phyloP scores from a whole-genome alignment of 2,329 filamentous ascomycete species.

The Ophiostoma pallidulum region DNA sequence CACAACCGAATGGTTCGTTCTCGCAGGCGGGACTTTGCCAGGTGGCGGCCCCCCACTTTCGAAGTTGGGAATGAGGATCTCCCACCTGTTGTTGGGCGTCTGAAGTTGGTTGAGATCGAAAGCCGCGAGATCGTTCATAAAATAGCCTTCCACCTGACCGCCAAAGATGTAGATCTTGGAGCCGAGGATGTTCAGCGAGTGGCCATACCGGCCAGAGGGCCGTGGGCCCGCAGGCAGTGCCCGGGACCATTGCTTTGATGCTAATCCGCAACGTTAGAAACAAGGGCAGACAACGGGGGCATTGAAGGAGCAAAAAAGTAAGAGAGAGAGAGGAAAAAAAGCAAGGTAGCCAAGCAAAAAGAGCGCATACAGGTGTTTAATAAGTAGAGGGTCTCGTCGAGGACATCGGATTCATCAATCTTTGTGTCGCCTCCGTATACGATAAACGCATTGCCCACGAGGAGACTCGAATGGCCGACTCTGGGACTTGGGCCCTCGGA shows the following conservation, averaged over 20 bases:
- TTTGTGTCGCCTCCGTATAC: conserved; percentile 98
- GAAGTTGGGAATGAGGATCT: conserved; percentile 73
- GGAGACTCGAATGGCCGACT: conserved; percentile 85
- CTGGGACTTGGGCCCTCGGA: conserved; percentile 90
- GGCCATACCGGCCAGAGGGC: conserved; percentile 86
- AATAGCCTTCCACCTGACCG: conserved; percentile 92
- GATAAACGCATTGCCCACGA: conserved; percentile 97
- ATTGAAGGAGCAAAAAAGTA: background rate
- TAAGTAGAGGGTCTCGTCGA: conserved; percentile 93
- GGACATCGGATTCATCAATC: conserved; percentile 78
- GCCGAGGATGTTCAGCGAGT: conserved; percentile 90
- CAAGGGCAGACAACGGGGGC: too few relatives aligned
- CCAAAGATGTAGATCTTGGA: conserved; percentile 98
- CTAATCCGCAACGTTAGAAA: conserved; percentile 40
- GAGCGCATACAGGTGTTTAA: conserved; percentile 82
- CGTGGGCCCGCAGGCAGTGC: conserved; percentile 78
- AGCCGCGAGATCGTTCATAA: conserved; percentile 93
- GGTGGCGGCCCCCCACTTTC: conserved; percentile 50
- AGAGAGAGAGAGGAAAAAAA: background rate
- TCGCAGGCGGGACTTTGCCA: conserved; percentile 68
- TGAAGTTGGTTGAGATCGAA: conserved; percentile 95
- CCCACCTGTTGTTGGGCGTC: conserved; percentile 85
- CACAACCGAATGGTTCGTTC: conserved; percentile 90
- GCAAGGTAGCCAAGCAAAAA: background rate
- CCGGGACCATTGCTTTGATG: conserved; percentile 95